Conservation (phyloP, 176 grass and related monocot species). For the Eleusine coracana region DNA sequence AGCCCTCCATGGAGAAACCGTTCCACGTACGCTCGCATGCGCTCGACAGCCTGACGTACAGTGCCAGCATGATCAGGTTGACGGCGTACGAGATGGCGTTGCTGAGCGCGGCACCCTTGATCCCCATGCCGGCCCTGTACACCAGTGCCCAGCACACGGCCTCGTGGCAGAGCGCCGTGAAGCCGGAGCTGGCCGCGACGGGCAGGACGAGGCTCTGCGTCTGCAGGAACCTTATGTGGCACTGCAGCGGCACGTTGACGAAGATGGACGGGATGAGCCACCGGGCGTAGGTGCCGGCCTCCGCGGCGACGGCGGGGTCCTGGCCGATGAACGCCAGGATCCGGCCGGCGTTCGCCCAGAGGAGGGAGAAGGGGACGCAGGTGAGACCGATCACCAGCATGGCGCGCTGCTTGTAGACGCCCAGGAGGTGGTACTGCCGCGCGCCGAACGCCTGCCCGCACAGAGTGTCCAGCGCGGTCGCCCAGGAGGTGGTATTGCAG, state of each 20-base stretch:
- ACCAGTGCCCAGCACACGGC: slow-evolving; percentile 35
- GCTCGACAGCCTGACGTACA: slow-evolving; percentile 27
- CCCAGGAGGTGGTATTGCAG: neutral
- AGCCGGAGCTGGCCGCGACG: slow-evolving; percentile 33
- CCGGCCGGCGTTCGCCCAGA: neutral
- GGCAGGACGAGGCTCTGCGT: slow-evolving; percentile 46
- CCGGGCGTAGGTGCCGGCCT: slow-evolving; percentile 60
- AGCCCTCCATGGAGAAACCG: slow-evolving; percentile 22
- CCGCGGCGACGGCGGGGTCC: neutral
- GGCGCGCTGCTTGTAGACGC: slow-evolving; percentile 8
- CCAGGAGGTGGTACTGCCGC: slow-evolving; percentile 5
- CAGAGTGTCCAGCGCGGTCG: slow-evolving; percentile 52
- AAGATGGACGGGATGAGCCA: slow-evolving; percentile 69
- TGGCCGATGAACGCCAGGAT: neutral
- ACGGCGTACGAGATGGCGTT: slow-evolving; percentile 38
- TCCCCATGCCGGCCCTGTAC: slow-evolving; percentile 36
- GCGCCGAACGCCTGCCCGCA: slow-evolving; percentile 53
- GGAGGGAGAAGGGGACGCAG: neutral
- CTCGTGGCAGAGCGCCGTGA: slow-evolving; percentile 20
- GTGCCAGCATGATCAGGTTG: slow-evolving; percentile 13
- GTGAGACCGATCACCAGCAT: slow-evolving; percentile 10
- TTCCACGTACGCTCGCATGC: slow-evolving; percentile 26
- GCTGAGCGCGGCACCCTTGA: slow-evolving; percentile 42
- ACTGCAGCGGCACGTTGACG: slow-evolving; percentile 63
- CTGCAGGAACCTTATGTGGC: slow-evolving; percentile 53